Percentiles rank a stretch among this genome's conserved stretches.
Evolutionary conservation across 1,139 yeast species (phyloP).

Genomic region (Saccharomyces pastorianus): DNA sequence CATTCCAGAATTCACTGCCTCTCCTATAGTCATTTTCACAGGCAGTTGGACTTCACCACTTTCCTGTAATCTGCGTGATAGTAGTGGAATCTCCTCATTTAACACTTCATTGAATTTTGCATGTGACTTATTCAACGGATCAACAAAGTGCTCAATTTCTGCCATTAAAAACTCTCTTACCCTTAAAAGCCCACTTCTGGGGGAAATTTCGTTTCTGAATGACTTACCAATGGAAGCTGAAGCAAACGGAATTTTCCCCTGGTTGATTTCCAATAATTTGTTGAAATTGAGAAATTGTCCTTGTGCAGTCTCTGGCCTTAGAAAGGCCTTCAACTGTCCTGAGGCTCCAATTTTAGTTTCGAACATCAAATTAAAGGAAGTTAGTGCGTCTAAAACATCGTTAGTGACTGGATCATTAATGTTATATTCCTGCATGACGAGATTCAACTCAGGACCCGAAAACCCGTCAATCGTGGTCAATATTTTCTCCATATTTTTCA

Average conservation of each 20-base stretch:
- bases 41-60: conserved; percentile 66
- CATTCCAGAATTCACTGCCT: conserved; percentile 80
- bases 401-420: conserved; percentile 90
- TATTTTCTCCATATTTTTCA: conserved; percentile 86
- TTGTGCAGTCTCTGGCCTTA: conserved; percentile 99
- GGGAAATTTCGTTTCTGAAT: conserved; percentile 97
- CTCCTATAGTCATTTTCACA: conserved; percentile 61
- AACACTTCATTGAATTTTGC: conserved; percentile 68
- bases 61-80: conserved; percentile 82
- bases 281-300: conserved; percentile 95
- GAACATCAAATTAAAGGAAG: conserved; percentile 95
- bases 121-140: conserved; percentile 80
- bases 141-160: conserved; percentile 97
- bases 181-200: conserved; percentile 93
- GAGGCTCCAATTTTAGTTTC: conserved; percentile 99
- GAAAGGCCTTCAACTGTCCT: conserved; percentile 87
- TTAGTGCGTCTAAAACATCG: conserved; percentile 79
- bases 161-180: conserved; percentile 99
- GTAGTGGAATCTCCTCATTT: conserved; percentile 63
- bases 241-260: conserved; percentile 96
- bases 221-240: conserved; percentile 98
- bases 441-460: conserved; percentile 88
- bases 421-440: conserved; percentile 67
- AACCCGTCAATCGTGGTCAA: conserved; percentile 93
- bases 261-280: conserved; percentile 89